A percentile compares a stretch with the other conserved stretches of the same genome.
Conservation (phyloP, 2,329 filamentous ascomycete species). For the Diaporthe citriasiana region DNA sequence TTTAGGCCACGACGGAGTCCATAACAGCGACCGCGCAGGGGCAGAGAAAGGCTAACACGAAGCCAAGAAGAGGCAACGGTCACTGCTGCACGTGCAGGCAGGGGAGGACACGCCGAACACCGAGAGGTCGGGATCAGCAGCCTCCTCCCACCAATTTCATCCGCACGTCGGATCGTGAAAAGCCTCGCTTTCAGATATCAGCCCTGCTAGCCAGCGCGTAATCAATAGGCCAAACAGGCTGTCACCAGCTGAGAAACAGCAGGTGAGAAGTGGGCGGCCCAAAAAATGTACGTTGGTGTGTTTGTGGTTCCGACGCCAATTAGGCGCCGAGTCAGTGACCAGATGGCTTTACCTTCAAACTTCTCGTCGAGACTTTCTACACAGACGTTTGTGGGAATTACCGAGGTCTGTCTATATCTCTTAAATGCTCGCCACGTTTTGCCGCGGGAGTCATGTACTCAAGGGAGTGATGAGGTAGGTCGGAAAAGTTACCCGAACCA, state of each 20-base stretch:
- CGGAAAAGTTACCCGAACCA: background rate
- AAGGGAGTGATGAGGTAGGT: background rate
- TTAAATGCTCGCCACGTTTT: background rate
- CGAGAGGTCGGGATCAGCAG: conserved; percentile 23
- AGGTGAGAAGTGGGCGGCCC: background rate
- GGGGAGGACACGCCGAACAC: conserved; percentile 18
- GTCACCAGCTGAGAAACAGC: background rate
- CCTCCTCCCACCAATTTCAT: background rate
- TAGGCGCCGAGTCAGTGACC: background rate
- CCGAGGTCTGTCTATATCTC: background rate
- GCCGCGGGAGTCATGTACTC: background rate
- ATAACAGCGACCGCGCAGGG: background rate
- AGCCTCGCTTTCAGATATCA: background rate
- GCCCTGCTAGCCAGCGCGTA: background rate
- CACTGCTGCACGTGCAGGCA: conserved; percentile 8
- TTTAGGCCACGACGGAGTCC: conserved; percentile 25
- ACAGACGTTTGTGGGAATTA: background rate
- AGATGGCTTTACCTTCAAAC: background rate
- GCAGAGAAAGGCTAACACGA: background rate
- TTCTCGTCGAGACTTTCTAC: background rate
- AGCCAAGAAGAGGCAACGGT: conserved; percentile 12
- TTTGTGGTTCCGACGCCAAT: background rate
- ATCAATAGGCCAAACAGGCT: background rate
- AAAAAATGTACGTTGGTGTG: background rate
- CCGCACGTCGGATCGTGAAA: background rate